Base-by-base conservation (phyloP, 2,329 filamentous ascomycete genomes). In the Colletotrichum ledebouriae region DNA sequence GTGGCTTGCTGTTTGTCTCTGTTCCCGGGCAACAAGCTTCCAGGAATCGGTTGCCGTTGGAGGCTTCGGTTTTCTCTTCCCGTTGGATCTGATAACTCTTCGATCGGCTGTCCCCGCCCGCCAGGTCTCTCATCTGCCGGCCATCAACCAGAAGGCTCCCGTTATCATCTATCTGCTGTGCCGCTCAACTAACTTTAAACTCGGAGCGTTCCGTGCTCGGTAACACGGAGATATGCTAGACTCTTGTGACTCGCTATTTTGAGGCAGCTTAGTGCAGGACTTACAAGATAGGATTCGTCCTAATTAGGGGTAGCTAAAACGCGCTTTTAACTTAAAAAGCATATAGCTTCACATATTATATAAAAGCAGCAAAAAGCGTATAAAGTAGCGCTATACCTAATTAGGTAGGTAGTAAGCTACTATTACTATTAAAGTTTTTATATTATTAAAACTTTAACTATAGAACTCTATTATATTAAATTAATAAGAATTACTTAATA, bases 81-180 rank as follows among this genome's bases (percentile, higher is more conserved):
- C 15, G 17, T n/a, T 17, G 13, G 49, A 53, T 55, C 52, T 63
- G 20, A 55, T 55, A 34, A 39, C 29, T 52, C 22, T n/a, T 53
- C 50, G 49, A 49, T 41, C 57, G 57, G 41, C 3, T 55, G 29
- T 57, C 42, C 57, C 63, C 47, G 47, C 42, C 57, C 61, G 57
- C 63, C 63, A 61, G 49, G 63, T 66, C 57, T 34, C 57, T 42
- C 57, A 61, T 66, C 57, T 66, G 63, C 63, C 63, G 49, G 20
- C 63, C 20, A 50, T 22, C 20, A 39, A 37, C 29, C 57, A 22
- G 41, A 13, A 25, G 25, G 29, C 15, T 11, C 17, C 29, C 37
- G 17, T 33, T 22, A 33, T 33, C 29, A 59, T 41, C 20, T 52
- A 41, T 33, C 10, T 52, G 47, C 62, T 59, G 47, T 47, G 49